Evolutionary conservation across 306 rosid species (phyloP), one percentile per base, ranked within the genome.

Genomic region (Quercus parvula): DNA sequence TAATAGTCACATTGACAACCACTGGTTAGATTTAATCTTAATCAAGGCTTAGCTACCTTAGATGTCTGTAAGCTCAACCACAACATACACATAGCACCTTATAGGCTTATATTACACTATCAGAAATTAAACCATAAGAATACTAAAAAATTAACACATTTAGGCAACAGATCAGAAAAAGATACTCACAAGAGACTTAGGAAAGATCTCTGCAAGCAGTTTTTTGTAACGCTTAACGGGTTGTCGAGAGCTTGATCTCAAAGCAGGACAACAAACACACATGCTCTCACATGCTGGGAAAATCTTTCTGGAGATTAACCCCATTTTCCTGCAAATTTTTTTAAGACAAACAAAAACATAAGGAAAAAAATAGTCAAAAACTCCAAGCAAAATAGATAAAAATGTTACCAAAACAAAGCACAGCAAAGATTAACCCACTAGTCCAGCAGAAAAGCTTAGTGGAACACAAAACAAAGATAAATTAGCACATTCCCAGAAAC

Each of bases 231-330:
- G 97, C 90, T 96, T 93, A 77, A 93, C 98, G 0, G 99, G 99
- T 75, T 93, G 97, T 56, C 97, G 88, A 75, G 99, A 96, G 61
- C 97, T 93, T 69, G 99, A 88, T 86, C 99, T 93, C 90, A 96
- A 75, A 81, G 97, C 92, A 81, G 99, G 99, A 81, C 99, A 96
- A 76, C 99, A 96, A 55, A 93, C 92, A 83, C 99, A 96, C 97
- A 96, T 93, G 83, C 82, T 90, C 79, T 84, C 98, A 82, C 99
- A 96, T 64, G 98, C 97, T 24, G 99, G 99, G 84, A 96, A 93
- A 75, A 96, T 83, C 89, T 84, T 96, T 88, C 97, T 79, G 27
- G 99, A 96, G 81, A 96, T 87, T 73, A 96, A 41, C 71, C 99
- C 99, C 99, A 96, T 96, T 84, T 82, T 13, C 85, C 94, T 90